Conservation (phyloP, 2,329 filamentous ascomycete genomes). For the Fusarium pseudocircinatum region DNA sequence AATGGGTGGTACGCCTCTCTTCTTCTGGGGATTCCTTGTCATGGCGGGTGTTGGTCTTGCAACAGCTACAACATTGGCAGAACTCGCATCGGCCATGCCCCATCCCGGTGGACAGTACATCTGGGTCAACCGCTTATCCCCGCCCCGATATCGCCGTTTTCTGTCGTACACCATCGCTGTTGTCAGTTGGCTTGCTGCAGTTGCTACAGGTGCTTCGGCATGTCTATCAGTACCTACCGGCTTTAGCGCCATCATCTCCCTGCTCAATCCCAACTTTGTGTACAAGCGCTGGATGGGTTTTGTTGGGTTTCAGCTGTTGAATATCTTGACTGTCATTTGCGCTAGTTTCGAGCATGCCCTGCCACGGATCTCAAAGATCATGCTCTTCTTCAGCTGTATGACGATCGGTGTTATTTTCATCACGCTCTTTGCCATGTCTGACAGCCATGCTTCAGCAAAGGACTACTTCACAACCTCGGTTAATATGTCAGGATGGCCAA, state of each 20-base stretch:
- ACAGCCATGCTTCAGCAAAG: background rate
- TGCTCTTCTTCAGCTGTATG: background rate
- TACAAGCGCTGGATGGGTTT: constrained; percentile 8
- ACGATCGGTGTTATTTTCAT: background rate
- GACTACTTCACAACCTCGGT: background rate
- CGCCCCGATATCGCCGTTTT: background rate
- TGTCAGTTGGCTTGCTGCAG: background rate
- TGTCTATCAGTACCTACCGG: background rate
- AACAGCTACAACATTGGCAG: background rate
- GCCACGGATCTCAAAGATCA: background rate
- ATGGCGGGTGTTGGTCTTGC: background rate
- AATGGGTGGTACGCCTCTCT: constrained; percentile 3
- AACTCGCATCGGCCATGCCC: background rate
- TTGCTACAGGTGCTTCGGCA: background rate
- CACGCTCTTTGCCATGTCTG: background rate
- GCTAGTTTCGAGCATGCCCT: background rate
- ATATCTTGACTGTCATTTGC: background rate
- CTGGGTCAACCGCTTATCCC: background rate
- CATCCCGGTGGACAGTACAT: constrained; percentile 4
- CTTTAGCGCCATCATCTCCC: background rate
- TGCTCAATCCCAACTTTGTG: background rate
- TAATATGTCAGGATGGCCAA: constrained; percentile 5
- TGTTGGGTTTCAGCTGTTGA: constrained; percentile 1
- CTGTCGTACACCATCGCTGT: background rate
- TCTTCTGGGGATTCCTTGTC: constrained; percentile 2